Conservation (phyloP, 148 eudicot species). For the Vaccinium corymbosum region DNA sequence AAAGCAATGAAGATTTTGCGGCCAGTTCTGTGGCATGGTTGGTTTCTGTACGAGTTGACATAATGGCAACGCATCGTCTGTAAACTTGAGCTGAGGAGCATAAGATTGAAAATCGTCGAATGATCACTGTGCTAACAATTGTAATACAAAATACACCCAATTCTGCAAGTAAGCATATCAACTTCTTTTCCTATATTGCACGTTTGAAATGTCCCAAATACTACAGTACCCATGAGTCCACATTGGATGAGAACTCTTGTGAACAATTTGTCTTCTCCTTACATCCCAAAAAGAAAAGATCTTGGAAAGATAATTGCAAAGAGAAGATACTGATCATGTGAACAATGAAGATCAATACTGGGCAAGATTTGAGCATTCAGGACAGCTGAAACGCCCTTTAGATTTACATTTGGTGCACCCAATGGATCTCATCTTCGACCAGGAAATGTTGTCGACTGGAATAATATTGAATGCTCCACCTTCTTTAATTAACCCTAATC, state of each 20-base stretch:
- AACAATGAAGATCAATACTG: not conserved
- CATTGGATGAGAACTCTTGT: not conserved
- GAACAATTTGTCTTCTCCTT: not conserved
- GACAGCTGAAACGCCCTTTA: conserved; percentile 56
- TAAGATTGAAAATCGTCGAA: no score
- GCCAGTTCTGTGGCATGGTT: no score
- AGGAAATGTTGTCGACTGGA: conserved; percentile 27
- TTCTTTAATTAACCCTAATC: conserved; percentile 45
- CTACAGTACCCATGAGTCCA: not conserved
- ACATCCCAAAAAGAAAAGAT: not conserved
- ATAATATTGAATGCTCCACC: conserved; percentile 43
- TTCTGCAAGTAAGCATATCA: not conserved
- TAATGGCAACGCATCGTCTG: no score
- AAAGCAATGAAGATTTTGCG: no score
- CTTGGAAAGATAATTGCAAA: not conserved
- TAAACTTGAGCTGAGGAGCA: no score
- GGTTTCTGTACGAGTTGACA: no score
- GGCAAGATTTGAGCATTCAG: conserved; percentile 32
- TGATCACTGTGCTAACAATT: no score
- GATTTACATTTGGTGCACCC: conserved; percentile 45
- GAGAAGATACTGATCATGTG: not conserved
- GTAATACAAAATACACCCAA: not conserved
- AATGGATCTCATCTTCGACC: conserved; percentile 20
- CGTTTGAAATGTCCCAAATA: not conserved
- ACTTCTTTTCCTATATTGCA: not conserved